Base-by-base conservation (phyloP, 345 rosid species). In the Hevea brasiliensis region DNA sequence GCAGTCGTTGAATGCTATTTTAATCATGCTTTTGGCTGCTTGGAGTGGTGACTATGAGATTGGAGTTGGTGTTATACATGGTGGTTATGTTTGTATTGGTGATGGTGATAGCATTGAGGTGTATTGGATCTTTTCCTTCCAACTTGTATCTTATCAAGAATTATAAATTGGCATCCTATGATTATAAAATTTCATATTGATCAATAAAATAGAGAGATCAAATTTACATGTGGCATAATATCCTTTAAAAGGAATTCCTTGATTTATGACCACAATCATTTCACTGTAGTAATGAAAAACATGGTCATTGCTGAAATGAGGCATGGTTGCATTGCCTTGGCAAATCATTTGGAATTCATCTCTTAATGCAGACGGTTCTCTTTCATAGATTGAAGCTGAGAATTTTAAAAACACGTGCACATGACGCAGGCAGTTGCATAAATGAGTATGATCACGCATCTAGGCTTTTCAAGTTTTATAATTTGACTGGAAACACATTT, bases 401-500 rank as follows among this genome's bases (percentile, higher is more conserved):
- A 51, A 56, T 17, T 32, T n/a, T 50, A 20, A 12, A 41, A 32
- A 32, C 41, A 50, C 53, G 23, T 51, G 47, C 27, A 15, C 44
- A 14, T 18, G 50, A 47, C 21, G 44, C 48, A 21, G 32, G 48
- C 48, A 37, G 61, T 10, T 40, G 11, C 67, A 71, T 59, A 26
- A 53, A 68, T 54, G 54, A 37, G 70, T 65, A 21, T 68, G 23
- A 42, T 9, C 26, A 8, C 62, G 29, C 27, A 37, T 24, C 13
- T 48, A 14, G 40, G 45, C 26, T 32, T 61, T 70, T 35, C 9
- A 44, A 74, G 41, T 65, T 56, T 57, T 6, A 9, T 65, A 61
- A 14, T 58, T 64, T 77, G 69, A 79, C 56, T 63, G 26, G 65
- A 40, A 67, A 69, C 27, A 10, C 37, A 62, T 35, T 35, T 29